These are phyloP conservation scores for Collybia sordida DNA, from an alignment of 768 basidiomycete species.

Conservation along the genomic window DNA sequence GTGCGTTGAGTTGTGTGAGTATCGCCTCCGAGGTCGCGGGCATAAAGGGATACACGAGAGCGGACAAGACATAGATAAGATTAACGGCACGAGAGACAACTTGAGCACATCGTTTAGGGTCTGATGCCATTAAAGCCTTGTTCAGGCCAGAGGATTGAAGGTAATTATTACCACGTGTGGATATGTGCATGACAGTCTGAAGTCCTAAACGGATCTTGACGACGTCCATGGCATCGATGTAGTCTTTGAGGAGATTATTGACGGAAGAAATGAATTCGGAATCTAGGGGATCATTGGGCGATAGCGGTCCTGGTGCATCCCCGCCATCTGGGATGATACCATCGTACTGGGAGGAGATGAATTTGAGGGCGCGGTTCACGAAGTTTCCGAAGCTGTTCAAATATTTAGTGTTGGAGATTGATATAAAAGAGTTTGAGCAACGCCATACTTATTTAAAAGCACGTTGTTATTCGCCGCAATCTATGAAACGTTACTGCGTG, in stretches of 20 bases:
- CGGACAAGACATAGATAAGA: slow-evolving; percentile 87
- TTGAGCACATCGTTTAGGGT: slow-evolving; percentile 85
- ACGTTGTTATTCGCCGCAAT: slow-evolving; percentile 92
- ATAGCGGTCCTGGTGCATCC: slow-evolving; percentile 68
- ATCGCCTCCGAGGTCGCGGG: slow-evolving; percentile 84
- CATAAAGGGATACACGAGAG: slow-evolving; percentile 94
- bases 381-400: slow-evolving; percentile 88
- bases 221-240: slow-evolving; percentile 84
- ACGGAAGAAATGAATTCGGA: slow-evolving; percentile 77
- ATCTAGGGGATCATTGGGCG: slow-evolving; percentile 65
- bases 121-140: slow-evolving; percentile 81
- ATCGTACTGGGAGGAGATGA: slow-evolving; percentile 83
- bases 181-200: slow-evolving; percentile 86
- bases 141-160: slow-evolving; percentile 91
- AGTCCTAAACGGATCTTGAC: slow-evolving; percentile 89
- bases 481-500: slow-evolving; percentile 34
- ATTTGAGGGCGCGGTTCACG: slow-evolving; percentile 92
- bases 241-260: slow-evolving; percentile 77
- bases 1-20: slow-evolving; percentile 85
- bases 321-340: slow-evolving; percentile 77
- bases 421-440: not conserved
- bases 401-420: not conserved
- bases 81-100: slow-evolving; percentile 90
- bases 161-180: slow-evolving; percentile 87
- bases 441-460: slow-evolving; percentile 87